Evolutionary conservation across 2,329 filamentous ascomycete species (phyloP).

Genomic region (Didymella exigua): DNA sequence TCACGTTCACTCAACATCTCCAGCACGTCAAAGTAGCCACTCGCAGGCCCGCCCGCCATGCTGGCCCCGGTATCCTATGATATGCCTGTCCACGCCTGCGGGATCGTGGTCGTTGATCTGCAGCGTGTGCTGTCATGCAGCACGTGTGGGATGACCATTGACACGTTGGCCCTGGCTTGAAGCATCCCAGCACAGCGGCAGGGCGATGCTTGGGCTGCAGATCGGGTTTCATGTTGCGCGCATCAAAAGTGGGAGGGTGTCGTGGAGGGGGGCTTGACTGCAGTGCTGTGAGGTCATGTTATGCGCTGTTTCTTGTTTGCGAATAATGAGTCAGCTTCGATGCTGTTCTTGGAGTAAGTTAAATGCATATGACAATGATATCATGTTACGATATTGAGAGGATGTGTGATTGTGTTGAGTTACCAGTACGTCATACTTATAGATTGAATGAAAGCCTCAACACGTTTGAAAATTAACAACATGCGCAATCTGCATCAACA

Average conservation of each 20-base stretch:
- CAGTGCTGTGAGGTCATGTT: conserved; percentile 5
- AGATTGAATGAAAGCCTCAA: too few relatives aligned
- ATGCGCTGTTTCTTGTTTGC: too few relatives aligned
- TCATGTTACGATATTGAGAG: too few relatives aligned
- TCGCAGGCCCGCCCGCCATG: conserved; percentile 22
- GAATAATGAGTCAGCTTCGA: too few relatives aligned
- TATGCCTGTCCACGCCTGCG: conserved; percentile 38
- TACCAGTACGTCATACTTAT: too few relatives aligned
- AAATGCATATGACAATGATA: too few relatives aligned
- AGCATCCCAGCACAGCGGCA: conserved; percentile 20
- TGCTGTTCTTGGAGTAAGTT: too few relatives aligned
- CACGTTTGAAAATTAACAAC: too few relatives aligned
- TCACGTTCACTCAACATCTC: conserved; percentile 25
- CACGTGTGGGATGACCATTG: conserved; percentile 28
- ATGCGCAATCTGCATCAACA: too few relatives aligned
- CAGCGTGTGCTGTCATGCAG: conserved; percentile 46
- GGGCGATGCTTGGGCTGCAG: neutral
- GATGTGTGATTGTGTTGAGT: too few relatives aligned
- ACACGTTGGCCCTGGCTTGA: conserved; percentile 35
- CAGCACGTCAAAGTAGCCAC: conserved; percentile 7
- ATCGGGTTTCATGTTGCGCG: neutral
- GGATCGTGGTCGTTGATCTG: conserved; percentile 36
- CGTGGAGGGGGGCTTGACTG: neutral
- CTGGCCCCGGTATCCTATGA: conserved; percentile 45
- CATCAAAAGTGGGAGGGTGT: neutral